A percentile compares a stretch with the other conserved stretches of the same genome.
phyloP scores from a whole-genome alignment of 2,329 filamentous ascomycete genomes.

The Cladosporium phlei region DNA sequence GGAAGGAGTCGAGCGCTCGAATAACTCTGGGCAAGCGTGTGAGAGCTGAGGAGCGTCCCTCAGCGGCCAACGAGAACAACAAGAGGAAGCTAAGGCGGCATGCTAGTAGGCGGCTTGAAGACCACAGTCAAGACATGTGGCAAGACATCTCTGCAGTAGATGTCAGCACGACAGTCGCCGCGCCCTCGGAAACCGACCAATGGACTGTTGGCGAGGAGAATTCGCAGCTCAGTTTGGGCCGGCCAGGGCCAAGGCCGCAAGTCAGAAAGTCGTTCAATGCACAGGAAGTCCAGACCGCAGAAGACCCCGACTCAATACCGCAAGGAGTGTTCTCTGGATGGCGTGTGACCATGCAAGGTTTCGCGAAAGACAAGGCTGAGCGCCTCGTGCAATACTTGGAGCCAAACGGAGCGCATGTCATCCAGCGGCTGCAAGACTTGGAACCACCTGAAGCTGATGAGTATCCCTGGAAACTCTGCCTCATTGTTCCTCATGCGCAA shows the following conservation, averaged over 20 bases:
- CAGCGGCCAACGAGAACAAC: slow-evolving; percentile 36
- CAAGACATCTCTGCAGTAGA: slow-evolving; percentile 65
- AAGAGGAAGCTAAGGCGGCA: slow-evolving; percentile 81
- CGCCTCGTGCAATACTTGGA: slow-evolving; percentile 22
- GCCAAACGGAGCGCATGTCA: slow-evolving; percentile 29
- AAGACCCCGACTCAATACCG: slow-evolving; percentile 3
- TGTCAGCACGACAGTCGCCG: slow-evolving; percentile 15
- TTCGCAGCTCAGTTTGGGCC: slow-evolving; percentile 16
- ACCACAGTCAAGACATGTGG: slow-evolving; percentile 82
- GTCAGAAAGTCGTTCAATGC: slow-evolving; percentile 30
- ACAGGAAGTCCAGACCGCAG: not conserved
- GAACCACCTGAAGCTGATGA: not conserved
- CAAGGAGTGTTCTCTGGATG: slow-evolving; percentile 29
- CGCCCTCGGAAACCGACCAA: slow-evolving; percentile 19
- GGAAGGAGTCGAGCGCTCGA: slow-evolving; percentile 42
- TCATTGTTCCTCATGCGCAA: slow-evolving; percentile 32
- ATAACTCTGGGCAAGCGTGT: slow-evolving; percentile 54
- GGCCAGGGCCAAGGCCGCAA: slow-evolving; percentile 34
- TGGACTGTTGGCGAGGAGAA: slow-evolving; percentile 19
- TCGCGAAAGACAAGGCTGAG: slow-evolving; percentile 19
- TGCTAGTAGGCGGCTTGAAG: slow-evolving; percentile 75
- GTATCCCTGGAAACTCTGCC: not conserved
- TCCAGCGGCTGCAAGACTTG: slow-evolving; percentile 10
- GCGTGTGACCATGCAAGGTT: slow-evolving; percentile 27
- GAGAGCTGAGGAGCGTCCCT: slow-evolving; percentile 43